Evolutionary conservation across 2,329 filamentous ascomycete species (phyloP).

Genomic region (Aspergillus sp.): DNA sequence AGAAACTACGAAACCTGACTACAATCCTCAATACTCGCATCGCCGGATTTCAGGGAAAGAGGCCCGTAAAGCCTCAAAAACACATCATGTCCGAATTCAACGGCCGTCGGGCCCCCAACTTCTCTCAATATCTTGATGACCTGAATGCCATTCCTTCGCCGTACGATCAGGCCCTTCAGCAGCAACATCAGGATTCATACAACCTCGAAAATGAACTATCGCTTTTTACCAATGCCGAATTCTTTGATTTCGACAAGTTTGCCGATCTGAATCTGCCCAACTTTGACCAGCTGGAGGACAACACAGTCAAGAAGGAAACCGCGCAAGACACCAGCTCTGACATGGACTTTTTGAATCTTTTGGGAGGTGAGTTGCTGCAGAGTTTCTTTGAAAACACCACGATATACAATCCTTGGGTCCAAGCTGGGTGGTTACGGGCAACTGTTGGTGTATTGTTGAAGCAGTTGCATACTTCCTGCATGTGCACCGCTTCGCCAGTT

Average conservation of each 20-base stretch:
- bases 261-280: slow-evolving; percentile 36
- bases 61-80: slow-evolving; percentile 14
- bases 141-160: slow-evolving; percentile 72
- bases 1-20: neutral
- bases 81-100: slow-evolving; percentile 69
- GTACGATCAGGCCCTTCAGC: slow-evolving; percentile 62
- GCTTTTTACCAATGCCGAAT: slow-evolving; percentile 79
- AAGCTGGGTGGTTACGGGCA: slow-evolving; percentile 4
- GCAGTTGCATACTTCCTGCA: neutral
- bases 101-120: slow-evolving; percentile 78
- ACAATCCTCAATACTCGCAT: neutral
- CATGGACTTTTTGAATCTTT: slow-evolving; percentile 45
- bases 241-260: slow-evolving; percentile 71
- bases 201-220: slow-evolving; percentile 71
- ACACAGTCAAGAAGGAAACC: slow-evolving; percentile 25
- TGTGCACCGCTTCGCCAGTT: neutral
- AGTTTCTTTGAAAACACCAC: neutral
- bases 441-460: neutral
- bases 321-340: slow-evolving; percentile 29
- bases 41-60: neutral
- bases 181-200: slow-evolving; percentile 62
- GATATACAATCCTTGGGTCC: neutral
- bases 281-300: slow-evolving; percentile 36
- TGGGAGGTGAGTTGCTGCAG: slow-evolving; percentile 41
- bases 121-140: slow-evolving; percentile 85